phyloP scores from a whole-genome alignment of 2,329 filamentous ascomycete species.

The Trichoderma cornu-damae region DNA sequence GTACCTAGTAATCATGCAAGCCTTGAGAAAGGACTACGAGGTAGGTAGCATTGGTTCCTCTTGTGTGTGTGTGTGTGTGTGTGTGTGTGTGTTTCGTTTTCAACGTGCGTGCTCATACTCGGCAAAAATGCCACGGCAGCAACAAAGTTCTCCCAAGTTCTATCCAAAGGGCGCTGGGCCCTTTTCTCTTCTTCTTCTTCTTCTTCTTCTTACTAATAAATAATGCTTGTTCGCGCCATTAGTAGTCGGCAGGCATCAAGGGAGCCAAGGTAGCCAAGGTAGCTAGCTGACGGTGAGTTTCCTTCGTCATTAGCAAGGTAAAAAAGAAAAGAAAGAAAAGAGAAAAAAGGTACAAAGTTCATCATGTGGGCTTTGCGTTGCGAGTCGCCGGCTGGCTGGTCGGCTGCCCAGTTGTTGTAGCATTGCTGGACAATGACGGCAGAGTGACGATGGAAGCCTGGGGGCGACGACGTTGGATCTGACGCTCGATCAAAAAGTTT shows the following conservation, averaged over 20 bases:
- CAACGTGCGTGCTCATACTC: not conserved
- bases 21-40: not conserved
- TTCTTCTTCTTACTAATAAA: too few relatives aligned
- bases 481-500: not conserved
- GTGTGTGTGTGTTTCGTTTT: not conserved
- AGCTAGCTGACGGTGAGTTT: too few relatives aligned
- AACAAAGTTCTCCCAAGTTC: too few relatives aligned
- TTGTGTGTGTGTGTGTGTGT: too few relatives aligned
- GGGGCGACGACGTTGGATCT: slow-evolving; percentile 3
- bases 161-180: not conserved
- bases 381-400: too few relatives aligned
- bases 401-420: too few relatives aligned
- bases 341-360: too few relatives aligned
- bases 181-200: not conserved
- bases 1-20: not conserved
- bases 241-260: slow-evolving; percentile 5
- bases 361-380: too few relatives aligned
- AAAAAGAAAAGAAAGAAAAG: too few relatives aligned
- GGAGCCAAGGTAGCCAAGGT: not conserved
- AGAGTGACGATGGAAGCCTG: not conserved
- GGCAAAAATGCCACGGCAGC: not conserved
- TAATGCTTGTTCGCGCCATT: slow-evolving; percentile 1
- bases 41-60: not conserved
- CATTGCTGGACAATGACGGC: slow-evolving; percentile 8
- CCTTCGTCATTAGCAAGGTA: too few relatives aligned